These are phyloP conservation scores for Candida loeiensis DNA, from an alignment of 805 yeast species.

Conservation along the genomic window DNA sequence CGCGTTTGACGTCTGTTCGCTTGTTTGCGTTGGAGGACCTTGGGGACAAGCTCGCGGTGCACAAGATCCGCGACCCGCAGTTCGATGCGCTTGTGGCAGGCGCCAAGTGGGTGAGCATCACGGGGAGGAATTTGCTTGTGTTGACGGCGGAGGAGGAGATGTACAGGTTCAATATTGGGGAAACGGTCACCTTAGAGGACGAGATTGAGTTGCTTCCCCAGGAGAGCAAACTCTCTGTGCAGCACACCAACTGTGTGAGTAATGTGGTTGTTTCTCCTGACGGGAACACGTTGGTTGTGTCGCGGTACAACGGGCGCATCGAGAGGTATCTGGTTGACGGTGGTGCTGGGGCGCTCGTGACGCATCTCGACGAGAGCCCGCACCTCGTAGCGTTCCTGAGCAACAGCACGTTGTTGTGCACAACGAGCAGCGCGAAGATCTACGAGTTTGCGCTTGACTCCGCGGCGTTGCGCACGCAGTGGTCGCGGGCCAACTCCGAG, in stretches of 20 bases:
- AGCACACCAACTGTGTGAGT: constrained; percentile 50
- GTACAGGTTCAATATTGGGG: constrained; percentile 36
- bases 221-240: constrained; percentile 21
- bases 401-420: constrained; percentile 51
- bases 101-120: constrained; percentile 51
- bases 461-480: constrained; percentile 49
- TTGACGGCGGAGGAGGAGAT: constrained; percentile 63
- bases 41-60: constrained; percentile 41
- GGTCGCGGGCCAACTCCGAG: constrained; percentile 80
- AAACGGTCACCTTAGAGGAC: constrained; percentile 34
- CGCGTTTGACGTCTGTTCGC: constrained; percentile 65
- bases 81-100: constrained; percentile 48
- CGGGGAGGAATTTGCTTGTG: constrained; percentile 45
- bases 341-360: constrained; percentile 38
- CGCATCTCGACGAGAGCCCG: constrained; percentile 57
- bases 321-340: constrained; percentile 41
- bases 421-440: constrained; percentile 71
- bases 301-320: constrained; percentile 64
- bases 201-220: constrained; percentile 33
- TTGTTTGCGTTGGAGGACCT: constrained; percentile 57
- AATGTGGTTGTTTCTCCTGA: constrained; percentile 48
- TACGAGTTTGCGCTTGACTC: constrained; percentile 55
- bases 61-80: constrained; percentile 47
- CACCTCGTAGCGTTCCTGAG: constrained; percentile 58
- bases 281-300: constrained; percentile 47